Evolutionary conservation across 2,329 filamentous ascomycete species (phyloP), one percentile per base, ranked within the genome.

Genomic region (Ophiobolus disseminans): DNA sequence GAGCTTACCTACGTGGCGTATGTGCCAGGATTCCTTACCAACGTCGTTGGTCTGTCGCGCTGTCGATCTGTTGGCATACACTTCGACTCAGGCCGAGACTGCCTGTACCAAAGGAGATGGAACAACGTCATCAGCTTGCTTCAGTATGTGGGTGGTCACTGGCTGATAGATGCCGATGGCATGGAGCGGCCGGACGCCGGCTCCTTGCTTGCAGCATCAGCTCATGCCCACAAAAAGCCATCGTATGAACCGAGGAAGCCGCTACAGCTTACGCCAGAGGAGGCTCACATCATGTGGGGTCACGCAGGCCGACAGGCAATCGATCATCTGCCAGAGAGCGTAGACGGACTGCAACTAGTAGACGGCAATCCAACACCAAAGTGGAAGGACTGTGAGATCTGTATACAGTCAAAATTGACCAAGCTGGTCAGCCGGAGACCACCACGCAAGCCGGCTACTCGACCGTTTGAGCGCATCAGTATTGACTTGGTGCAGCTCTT

Each of bases 31-130:
- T 50, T 50, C 21, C 21, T 40, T n/a, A 45, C 47, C 7, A 50
- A 50, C 31, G 21, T 50, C n/a, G 26, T 50, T 21, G 40, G 40
- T 14, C 35, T 50, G 14, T 32, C 47, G 22, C 35, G 40, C 35
- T 50, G 47, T 32, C 40, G 40, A 23, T 31, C 26, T 20, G 17
- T 40, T 14, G 40, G 40, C 19, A 50, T 50, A 23, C 47, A 50
- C 28, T 50, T 50, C 30, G 28, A 50, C 47, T 50, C 35, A 50
- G 47, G 47, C 34, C 40, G 19, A 20, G 40, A 50, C 28, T 40
- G 32, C 19, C 40, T 50, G 30, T 50, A 50, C 26, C 22, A 45
- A 35, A 13, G 31, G 4, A 26, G 20, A 38, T 43, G 30, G 40
- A 31, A 34, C 25, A 50, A 44, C 26, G 36, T 37, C 25, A 21